These are phyloP conservation scores for Lipomyces yamanashiensis DNA, from an alignment of 805 yeast genomes.

Conservation along the genomic window DNA sequence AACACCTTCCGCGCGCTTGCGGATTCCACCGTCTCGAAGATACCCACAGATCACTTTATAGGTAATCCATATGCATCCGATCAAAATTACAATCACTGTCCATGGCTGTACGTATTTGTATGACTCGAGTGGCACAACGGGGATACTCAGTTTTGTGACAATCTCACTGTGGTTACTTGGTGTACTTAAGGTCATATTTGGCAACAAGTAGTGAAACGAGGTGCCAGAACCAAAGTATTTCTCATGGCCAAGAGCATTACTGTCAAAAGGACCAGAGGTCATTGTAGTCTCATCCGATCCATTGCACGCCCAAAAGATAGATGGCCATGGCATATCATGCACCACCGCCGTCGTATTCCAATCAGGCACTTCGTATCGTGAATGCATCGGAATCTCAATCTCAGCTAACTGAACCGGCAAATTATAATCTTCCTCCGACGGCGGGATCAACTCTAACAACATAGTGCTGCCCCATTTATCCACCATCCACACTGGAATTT, in stretches of 20 bases:
- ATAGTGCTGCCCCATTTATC: slow-evolving; percentile 55
- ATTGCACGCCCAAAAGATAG: slow-evolving; percentile 58
- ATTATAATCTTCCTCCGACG: slow-evolving; percentile 7
- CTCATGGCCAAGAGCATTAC: slow-evolving; percentile 52
- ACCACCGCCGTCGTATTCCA: slow-evolving; percentile 35
- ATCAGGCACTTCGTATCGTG: slow-evolving; percentile 55
- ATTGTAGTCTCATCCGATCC: slow-evolving; percentile 42
- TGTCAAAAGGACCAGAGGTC: slow-evolving; percentile 48
- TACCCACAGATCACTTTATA: slow-evolving; percentile 20
- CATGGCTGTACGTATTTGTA: slow-evolving; percentile 45
- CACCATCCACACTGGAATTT: slow-evolving; percentile 57
- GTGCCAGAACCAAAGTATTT: slow-evolving; percentile 54
- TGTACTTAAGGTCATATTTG: slow-evolving; percentile 32
- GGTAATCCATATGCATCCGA: slow-evolving; percentile 36
- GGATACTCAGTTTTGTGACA: slow-evolving; percentile 47
- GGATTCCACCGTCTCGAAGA: slow-evolving; percentile 33
- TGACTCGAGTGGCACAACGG: slow-evolving; percentile 48
- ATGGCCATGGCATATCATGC: slow-evolving; percentile 47
- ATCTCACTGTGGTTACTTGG: slow-evolving; percentile 26
- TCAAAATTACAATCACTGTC: slow-evolving; percentile 47
- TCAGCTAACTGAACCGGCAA: slow-evolving; percentile 34
- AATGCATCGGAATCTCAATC: slow-evolving; percentile 54
- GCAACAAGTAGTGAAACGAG: slow-evolving; percentile 47
- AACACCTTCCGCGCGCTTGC: slow-evolving; percentile 15
- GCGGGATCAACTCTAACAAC: slow-evolving; percentile 47